These are phyloP conservation scores for Microbotryum intermedium DNA, from an alignment of 1,284 basidiomycete species.

Conservation along the genomic window DNA sequence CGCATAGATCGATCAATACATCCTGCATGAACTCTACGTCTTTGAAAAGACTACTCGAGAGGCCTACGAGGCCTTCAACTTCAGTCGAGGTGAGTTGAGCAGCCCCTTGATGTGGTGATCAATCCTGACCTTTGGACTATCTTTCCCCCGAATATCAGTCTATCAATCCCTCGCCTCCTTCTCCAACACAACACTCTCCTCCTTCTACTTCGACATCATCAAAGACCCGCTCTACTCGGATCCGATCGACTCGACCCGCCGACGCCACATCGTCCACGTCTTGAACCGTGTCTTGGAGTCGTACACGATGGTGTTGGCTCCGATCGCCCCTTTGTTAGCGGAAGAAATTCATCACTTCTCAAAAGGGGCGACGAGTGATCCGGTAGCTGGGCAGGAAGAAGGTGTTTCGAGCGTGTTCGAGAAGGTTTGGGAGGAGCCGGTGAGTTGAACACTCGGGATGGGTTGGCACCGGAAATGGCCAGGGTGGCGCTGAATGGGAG, in stretches of 20 bases:
- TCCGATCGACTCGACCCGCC: conserved; percentile 46
- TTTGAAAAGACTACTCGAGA: conserved; percentile 60
- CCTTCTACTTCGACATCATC: conserved; percentile 76
- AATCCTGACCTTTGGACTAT: too few relatives aligned
- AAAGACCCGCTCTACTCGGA: conserved; percentile 88
- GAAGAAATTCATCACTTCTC: conserved; percentile 70
- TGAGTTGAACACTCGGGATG: conserved; percentile 26
- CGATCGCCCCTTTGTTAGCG: conserved; percentile 81
- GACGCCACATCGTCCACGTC: conserved; percentile 61
- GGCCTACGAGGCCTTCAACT: conserved; percentile 68
- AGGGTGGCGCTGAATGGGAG: neutral
- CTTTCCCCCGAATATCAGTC: conserved; percentile 39
- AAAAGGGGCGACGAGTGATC: conserved; percentile 21
- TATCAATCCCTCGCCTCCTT: conserved; percentile 43
- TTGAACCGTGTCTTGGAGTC: conserved; percentile 64
- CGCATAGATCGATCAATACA: conserved; percentile 64
- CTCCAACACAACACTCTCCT: conserved; percentile 48
- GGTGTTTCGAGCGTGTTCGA: conserved; percentile 52
- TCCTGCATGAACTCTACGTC: conserved; percentile 71
- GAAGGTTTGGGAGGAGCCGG: conserved; percentile 53
- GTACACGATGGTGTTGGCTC: conserved; percentile 67
- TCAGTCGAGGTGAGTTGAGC: conserved; percentile 62
- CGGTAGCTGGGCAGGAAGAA: conserved; percentile 4
- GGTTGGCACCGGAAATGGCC: neutral
- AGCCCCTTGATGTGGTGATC: neutral